Conservation (phyloP, 2,329 filamentous ascomycete species). For the Shiraia bambusicola region DNA sequence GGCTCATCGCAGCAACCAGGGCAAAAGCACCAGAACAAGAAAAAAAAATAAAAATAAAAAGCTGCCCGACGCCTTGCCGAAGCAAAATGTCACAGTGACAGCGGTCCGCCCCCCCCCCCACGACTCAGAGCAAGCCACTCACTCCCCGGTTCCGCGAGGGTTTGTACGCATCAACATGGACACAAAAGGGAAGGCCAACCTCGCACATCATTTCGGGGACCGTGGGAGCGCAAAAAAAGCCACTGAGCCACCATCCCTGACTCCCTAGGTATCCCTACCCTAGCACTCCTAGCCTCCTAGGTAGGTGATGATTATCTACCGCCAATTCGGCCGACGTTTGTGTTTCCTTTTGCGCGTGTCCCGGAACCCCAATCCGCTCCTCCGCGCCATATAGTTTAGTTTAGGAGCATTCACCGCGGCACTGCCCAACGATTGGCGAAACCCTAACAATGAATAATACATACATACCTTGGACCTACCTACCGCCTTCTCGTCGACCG, state of each 20-base stretch:
- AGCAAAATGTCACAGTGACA: conserved; percentile 14
- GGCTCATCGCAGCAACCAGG: too few relatives aligned
- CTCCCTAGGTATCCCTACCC: conserved; percentile 14
- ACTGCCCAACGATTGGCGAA: too few relatives aligned
- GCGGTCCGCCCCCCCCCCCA: conserved; percentile 11
- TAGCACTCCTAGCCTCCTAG: too few relatives aligned
- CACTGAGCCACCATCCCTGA: conserved; percentile 3
- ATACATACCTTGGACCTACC: too few relatives aligned
- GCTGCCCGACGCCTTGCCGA: too few relatives aligned
- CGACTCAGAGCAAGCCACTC: conserved; percentile 15
- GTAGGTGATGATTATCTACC: too few relatives aligned
- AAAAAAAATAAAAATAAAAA: too few relatives aligned
- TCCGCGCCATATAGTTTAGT: too few relatives aligned
- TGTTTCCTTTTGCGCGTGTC: conserved; percentile 18
- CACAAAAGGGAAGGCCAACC: conserved; percentile 21
- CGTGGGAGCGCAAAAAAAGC: conserved; percentile 11
- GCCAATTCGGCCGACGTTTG: conserved; percentile 23
- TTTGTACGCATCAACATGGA: conserved; percentile 20
- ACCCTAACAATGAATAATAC: too few relatives aligned
- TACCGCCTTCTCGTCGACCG: too few relatives aligned
- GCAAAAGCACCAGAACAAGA: conserved; percentile 9
- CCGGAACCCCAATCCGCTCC: conserved; percentile 25
- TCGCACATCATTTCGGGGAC: conserved; percentile 31
- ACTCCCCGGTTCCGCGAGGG: conserved; percentile 20
- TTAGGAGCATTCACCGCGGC: too few relatives aligned